Base-by-base conservation (phyloP, 306 rosid species). In the Acacia crassicarpa region DNA sequence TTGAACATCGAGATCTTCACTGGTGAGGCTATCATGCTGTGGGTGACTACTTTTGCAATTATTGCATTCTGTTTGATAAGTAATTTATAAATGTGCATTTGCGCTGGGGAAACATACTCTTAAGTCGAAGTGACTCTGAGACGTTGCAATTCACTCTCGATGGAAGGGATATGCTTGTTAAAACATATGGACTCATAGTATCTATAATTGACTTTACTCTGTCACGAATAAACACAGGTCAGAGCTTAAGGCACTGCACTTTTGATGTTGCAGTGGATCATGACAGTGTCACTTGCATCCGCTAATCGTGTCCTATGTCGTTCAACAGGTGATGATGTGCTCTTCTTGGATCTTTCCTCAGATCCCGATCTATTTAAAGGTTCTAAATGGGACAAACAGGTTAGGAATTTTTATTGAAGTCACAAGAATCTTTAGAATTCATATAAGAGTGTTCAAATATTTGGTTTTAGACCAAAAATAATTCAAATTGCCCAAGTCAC, bases 1-100 rank as follows among this genome's bases (percentile, higher is more conserved):
- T 95, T 80, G 98, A 95, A 89, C 99, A 93, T 84, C 94, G 98
- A 27, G 99, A 95, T 90, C 97, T 93, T 82, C 99, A 95, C 83
- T 93, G 99, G 99, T 95, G 73, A 75, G 62, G 81, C 75, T 32
- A 44, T 84, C 77, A 45, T 74, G 56, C 71, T 67, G 68, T 84
- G 76, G 51, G 51, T 30, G 27, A 11, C 41, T 83, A 33, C 59
- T 23, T 45, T 30, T 63, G 62, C 77, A 45, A 63, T 75, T 80
- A 16, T 43, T 56, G 56, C 62, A 49, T 83, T 82, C 48, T 51
- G 32, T 40, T 16, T 77, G 63, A 46, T 53, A 62, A 77, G 78
- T 83, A 81, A 89, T 73, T 71, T 78, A 80, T 66, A 45, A 54
- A 65, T 72, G 46, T 84, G 63, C 78, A 80, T 76, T 69, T 82